Evolutionary conservation across 2,329 filamentous ascomycete genomes (phyloP), one percentile per base, ranked within the genome.

Genomic region (Hypoxylon sp.): DNA sequence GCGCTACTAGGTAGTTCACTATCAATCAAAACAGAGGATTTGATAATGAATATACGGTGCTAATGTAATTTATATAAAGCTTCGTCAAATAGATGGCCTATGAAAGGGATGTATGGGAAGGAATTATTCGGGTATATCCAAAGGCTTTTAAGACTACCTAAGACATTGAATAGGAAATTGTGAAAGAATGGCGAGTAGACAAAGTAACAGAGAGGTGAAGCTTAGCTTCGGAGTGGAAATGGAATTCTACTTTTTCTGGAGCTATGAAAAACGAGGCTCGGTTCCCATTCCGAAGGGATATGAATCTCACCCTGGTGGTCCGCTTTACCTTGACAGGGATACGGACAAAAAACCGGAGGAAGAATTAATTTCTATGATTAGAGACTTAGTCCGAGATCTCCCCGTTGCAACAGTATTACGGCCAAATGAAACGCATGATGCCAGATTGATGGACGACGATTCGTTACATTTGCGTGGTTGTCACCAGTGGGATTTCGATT

Each of bases 191-290:
- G 38, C 53, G 21, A 10, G 5, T 11, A 14, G 6, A 48, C 28
- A 49, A 49, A 21, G 38, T 10, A 36, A 9, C 10, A 17, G 23
- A 9, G 14, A n/a, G 2, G 14, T 19, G 21, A 58, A 53, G 55
- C 41, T 67, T 5, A 68, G 62, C 45, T 66, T 69, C 19, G 66
- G 66, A 2, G 41, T 69, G 9, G 66, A 69, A 30, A 19, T 69
- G 46, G 67, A 69, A 17, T 57, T 66, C 10, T 68, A 51, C 46
- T 21, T 68, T 2, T 51, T 46, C 5, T 60, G 23, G 52, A 3
- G 11, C 19, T 25, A 6, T 2, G 14, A 17, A 2, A 7, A 4
- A 5, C 13, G n/a, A 30, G 21, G 23, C 1, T 7, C 25, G 10
- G 48, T 32, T n/a, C n/a, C 23, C 5, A 9, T 6, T 11, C 55